phyloP scores from a whole-genome alignment of 1,139 yeast genomes.

The Trichomonascaceae sp. region DNA sequence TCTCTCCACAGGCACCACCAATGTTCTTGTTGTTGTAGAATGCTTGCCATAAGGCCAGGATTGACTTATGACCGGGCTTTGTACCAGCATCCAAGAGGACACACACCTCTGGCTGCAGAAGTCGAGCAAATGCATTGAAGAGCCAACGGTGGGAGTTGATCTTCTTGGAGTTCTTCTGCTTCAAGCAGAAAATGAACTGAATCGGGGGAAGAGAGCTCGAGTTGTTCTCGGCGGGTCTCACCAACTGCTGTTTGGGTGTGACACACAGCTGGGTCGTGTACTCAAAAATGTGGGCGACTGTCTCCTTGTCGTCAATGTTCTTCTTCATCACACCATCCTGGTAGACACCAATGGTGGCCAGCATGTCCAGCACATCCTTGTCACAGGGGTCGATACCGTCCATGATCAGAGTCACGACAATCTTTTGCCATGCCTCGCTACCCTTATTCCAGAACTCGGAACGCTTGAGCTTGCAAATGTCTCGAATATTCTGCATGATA shows the following conservation, averaged over 20 bases:
- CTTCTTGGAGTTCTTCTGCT: constrained; percentile 80
- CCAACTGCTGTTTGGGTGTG: constrained; percentile 36
- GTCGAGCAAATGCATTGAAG: constrained; percentile 82
- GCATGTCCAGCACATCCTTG: constrained; percentile 66
- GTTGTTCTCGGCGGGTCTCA: constrained; percentile 47
- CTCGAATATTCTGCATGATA: constrained; percentile 81
- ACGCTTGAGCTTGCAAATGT: constrained; percentile 58
- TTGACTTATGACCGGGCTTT: constrained; percentile 72
- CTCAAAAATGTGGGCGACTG: constrained; percentile 84
- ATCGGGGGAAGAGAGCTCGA: constrained; percentile 52
- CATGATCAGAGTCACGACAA: constrained; percentile 78
- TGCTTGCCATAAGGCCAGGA: constrained; percentile 90
- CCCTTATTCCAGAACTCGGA: constrained; percentile 43
- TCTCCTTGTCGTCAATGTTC: constrained; percentile 74
- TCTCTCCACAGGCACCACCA: constrained; percentile 98
- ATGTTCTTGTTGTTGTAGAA: constrained; percentile 90
- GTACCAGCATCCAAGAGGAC: constrained; percentile 90
- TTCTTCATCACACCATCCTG: constrained; percentile 93
- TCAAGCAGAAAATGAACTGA: constrained; percentile 79
- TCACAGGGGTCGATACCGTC: constrained; percentile 91
- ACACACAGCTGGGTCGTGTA: constrained; percentile 57
- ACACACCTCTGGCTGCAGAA: constrained; percentile 75
- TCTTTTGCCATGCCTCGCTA: constrained; percentile 92
- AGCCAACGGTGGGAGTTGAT: constrained; percentile 96
- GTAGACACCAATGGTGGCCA: constrained; percentile 87